Evolutionary conservation across 495 filamentous ascomycete species (phyloP).

Genomic region (Aspergillus bridgeri): DNA sequence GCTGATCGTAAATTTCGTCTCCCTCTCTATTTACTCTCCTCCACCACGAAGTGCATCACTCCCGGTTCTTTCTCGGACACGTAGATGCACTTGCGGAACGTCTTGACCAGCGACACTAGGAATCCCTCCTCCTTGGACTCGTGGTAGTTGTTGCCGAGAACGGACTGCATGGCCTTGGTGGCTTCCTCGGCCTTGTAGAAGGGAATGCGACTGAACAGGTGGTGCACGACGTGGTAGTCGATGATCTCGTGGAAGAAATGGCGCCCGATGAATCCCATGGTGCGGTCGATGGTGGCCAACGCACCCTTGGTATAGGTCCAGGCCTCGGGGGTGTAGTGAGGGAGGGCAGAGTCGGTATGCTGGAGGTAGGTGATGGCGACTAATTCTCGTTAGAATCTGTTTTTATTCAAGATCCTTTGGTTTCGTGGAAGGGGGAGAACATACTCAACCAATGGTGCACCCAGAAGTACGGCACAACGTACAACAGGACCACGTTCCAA

Average conservation of each 20-base stretch:
- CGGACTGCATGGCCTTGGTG: conserved; percentile 73
- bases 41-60: conserved; percentile 20
- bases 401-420: conserved; percentile 1
- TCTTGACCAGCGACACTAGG: conserved; percentile 21
- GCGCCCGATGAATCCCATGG: conserved; percentile 85
- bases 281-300: conserved; percentile 82
- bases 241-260: conserved; percentile 87
- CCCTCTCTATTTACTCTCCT: conserved; percentile 8
- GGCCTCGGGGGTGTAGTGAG: conserved; percentile 72
- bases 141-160: conserved; percentile 82
- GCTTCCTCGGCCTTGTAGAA: conserved; percentile 93
- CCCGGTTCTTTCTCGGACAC: conserved; percentile 17
- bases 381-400: conserved; percentile 21
- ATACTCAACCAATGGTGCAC: conserved; percentile 59
- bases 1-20: too few species aligned
- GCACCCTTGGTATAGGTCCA: conserved; percentile 88
- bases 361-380: conserved; percentile 87
- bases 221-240: conserved; percentile 89
- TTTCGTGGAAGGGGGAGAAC: conserved; percentile 8
- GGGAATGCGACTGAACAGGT: conserved; percentile 80
- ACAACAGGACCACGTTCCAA: conserved; percentile 49
- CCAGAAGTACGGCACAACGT: conserved; percentile 56
- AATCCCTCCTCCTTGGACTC: conserved; percentile 46
- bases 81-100: conserved; percentile 26
- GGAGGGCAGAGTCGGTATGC: conserved; percentile 80